These are phyloP conservation scores for Begonia masoniana DNA, from an alignment of 306 rosid species.

Conservation along the genomic window DNA sequence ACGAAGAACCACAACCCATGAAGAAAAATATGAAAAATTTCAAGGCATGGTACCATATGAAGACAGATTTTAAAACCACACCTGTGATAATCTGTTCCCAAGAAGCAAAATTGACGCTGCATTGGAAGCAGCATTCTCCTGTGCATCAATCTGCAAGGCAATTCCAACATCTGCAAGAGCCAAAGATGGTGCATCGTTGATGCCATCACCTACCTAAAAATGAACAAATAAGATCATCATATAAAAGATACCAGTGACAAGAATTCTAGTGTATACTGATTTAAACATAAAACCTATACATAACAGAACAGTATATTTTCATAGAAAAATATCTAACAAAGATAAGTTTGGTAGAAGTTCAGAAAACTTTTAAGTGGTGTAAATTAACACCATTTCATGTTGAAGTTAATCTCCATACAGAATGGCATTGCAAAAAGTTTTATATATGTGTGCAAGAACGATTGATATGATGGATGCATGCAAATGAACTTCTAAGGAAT, in stretches of 20 bases:
- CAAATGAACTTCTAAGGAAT: slow-evolving; percentile 3
- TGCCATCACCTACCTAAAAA: slow-evolving; percentile 92
- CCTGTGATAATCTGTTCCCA: slow-evolving; percentile 90
- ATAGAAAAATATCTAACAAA: no score
- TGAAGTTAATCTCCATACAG: no score
- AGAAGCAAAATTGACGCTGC: slow-evolving; percentile 91
- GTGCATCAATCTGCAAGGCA: slow-evolving; percentile 77
- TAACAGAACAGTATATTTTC: no score
- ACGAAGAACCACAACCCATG: no score
- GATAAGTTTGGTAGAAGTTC: no score
- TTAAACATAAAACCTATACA: no score
- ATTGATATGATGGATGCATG: slow-evolving; percentile 1
- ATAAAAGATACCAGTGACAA: slow-evolving; percentile 7
- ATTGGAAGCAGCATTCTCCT: slow-evolving; percentile 95
- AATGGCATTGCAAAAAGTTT: no score
- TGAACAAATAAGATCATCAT: slow-evolving; percentile 5
- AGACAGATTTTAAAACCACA: slow-evolving; percentile 12
- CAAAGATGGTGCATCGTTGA: slow-evolving; percentile 96
- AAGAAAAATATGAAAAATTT: no score
- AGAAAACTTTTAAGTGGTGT: no score
- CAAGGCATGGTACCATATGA: no score
- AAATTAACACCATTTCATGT: no score
- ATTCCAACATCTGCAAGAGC: slow-evolving; percentile 95
- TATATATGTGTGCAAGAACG: no score
- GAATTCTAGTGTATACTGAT: not conserved